Base-by-base conservation (phyloP, 371 early-diverging fungal genomes). In the Dinochytrium kinnereticum region DNA sequence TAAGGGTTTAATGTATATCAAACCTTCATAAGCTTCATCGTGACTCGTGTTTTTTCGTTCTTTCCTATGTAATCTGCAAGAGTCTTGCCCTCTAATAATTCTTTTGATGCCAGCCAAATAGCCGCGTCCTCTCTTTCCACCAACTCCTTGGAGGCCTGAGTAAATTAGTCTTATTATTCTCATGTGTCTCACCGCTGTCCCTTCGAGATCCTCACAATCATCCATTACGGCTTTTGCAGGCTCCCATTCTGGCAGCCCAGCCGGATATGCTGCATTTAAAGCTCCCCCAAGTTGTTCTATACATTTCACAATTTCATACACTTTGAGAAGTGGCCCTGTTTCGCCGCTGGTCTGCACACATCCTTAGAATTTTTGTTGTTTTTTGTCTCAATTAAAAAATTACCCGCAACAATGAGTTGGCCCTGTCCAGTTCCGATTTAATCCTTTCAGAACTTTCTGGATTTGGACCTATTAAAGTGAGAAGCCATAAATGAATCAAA, bases 61-160 rank as follows among this genome's bases (percentile, higher is more conserved):
- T 76, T 81, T 24, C 88, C 88, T 0, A 84, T 74, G 66, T 74
- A 87, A 69, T 87, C 87, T 13, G 75, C 59, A 26, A 87, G 78
- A 24, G 69, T 31, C 67, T 87, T 87, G 24, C 79, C 83, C 5
- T 59, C 70, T 33, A 57, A 49, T 2, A 88, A 74, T 57, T 87
- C 86, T 73, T 87, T 87, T 49, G 78, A 76, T 0, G 88, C 88
- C 86, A 88, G 86, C 88, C 88, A 88, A 5, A 88, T 51, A 5
- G 81, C 51, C 1, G 85, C 76, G 7, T 81, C 82, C 3, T 57
- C 75, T 7, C 75, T 64, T 1, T 76, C 71, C 37, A 83, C 57
- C 1, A 86, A 74, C 30, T 85, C 84, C 70, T 87, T 87, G 1
- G 84, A 83, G 34, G 83, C 84, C 87, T 86, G 61, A 39, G 57